A percentile compares a stretch with the other conserved stretches of the same genome.
phyloP scores from a whole-genome alignment of 225 moss, liverwort and hornwort genomes.

The Climacium dendroides region DNA sequence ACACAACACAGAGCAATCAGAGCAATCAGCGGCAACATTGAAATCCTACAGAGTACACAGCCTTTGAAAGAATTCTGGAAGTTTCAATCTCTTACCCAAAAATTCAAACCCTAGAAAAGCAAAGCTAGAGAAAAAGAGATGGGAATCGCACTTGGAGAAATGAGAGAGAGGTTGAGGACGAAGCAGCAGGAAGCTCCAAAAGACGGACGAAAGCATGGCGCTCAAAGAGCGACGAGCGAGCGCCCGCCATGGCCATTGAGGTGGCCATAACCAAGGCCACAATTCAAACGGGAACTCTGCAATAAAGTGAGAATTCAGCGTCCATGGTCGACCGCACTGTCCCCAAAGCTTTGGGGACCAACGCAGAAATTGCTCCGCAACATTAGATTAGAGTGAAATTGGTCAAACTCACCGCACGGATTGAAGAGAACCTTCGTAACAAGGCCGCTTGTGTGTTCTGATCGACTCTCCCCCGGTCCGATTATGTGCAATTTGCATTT shows the following conservation, averaged over 20 bases:
- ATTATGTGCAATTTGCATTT: too few relatives aligned
- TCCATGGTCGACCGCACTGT: too few relatives aligned
- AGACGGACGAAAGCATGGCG: slow-evolving; percentile 35
- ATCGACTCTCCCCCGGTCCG: too few relatives aligned
- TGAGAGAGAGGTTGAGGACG: background rate
- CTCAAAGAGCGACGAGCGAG: slow-evolving; percentile 21
- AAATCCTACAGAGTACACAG: background rate
- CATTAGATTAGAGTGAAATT: too few relatives aligned
- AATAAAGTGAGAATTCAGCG: background rate
- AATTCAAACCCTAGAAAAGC: background rate
- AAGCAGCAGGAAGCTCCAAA: slow-evolving; percentile 28
- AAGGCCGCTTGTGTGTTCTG: too few relatives aligned
- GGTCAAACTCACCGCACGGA: too few relatives aligned
- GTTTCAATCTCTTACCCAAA: background rate
- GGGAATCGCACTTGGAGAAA: slow-evolving; percentile 8
- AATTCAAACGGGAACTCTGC: background rate
- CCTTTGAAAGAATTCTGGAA: background rate
- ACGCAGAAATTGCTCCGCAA: too few relatives aligned
- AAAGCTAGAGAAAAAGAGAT: background rate
- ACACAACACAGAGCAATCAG: background rate
- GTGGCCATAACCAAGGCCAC: background rate
- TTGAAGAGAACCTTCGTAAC: too few relatives aligned
- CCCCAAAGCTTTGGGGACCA: too few relatives aligned
- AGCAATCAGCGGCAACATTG: background rate
- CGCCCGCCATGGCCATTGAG: background rate